Conservation (phyloP, 2,329 filamentous ascomycete species). For the Volutella citrinella region DNA sequence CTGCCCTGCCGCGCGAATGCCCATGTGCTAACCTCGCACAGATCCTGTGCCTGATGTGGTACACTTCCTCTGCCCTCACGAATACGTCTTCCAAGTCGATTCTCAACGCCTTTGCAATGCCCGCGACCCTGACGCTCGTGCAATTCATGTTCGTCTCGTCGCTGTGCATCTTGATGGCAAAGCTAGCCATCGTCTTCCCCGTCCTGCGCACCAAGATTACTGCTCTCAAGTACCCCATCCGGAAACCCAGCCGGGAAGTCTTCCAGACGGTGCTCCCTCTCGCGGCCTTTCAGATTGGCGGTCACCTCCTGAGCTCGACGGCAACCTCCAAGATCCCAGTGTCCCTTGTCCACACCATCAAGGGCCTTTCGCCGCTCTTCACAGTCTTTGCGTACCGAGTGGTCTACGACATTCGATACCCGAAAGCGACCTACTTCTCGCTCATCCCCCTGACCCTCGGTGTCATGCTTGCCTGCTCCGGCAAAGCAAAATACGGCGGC, state of each 20-base stretch:
- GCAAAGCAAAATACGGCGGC: conserved; percentile 71
- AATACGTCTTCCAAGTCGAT: conserved; percentile 99
- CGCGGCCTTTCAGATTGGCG: conserved; percentile 87
- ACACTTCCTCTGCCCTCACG: conserved; percentile 89
- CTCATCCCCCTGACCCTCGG: conserved; percentile 87
- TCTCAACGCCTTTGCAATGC: conserved; percentile 84
- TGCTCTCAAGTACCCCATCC: conserved; percentile 79
- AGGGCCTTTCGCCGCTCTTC: conserved; percentile 92
- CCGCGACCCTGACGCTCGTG: conserved; percentile 84
- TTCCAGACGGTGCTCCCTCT: conserved; percentile 86
- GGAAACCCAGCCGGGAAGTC: conserved; percentile 75
- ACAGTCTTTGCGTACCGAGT: conserved; percentile 91
- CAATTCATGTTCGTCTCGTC: conserved; percentile 92
- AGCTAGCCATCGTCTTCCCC: conserved; percentile 71
- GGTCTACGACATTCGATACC: conserved; percentile 86
- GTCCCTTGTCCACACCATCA: conserved; percentile 96
- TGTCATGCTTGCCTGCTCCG: conserved; percentile 95
- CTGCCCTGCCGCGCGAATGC: conserved; percentile 3
- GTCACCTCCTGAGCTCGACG: conserved; percentile 90
- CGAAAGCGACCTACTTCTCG: conserved; percentile 80
- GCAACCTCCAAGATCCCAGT: conserved; percentile 94
- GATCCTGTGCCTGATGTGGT: conserved; percentile 88
- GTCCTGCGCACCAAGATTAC: conserved; percentile 68
- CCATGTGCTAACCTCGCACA: conserved; percentile 38
- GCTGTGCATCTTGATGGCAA: conserved; percentile 79